Conservation (phyloP, 2,329 filamentous ascomycete genomes). For the Colletotrichum salicis region DNA sequence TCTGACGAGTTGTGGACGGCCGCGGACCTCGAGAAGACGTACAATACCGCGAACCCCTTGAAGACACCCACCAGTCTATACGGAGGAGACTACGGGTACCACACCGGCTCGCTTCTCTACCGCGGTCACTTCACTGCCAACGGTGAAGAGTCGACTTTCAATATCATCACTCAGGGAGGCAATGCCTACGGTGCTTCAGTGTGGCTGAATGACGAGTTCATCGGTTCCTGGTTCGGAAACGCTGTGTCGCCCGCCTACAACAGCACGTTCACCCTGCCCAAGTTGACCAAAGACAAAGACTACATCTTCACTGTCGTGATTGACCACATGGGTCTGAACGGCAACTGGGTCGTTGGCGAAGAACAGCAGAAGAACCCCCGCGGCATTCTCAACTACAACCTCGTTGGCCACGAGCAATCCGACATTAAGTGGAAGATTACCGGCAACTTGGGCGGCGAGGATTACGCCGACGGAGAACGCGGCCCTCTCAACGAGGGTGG, state of each 20-base stretch:
- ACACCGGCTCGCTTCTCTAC: conserved; percentile 73
- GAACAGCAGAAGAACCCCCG: conserved; percentile 68
- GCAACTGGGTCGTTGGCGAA: conserved; percentile 66
- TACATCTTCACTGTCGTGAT: conserved; percentile 74
- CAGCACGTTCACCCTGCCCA: conserved; percentile 64
- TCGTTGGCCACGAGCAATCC: conserved; percentile 57
- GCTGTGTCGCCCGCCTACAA: conserved; percentile 59
- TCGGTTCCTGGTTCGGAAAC: conserved; percentile 71
- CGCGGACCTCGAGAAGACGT: conserved; percentile 47
- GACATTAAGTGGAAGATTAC: conserved; percentile 70
- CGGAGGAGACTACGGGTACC: conserved; percentile 75
- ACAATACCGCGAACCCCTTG: conserved; percentile 43
- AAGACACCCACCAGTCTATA: conserved; percentile 73
- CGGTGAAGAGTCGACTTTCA: conserved; percentile 66
- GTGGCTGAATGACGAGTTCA: conserved; percentile 68
- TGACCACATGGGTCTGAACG: conserved; percentile 76
- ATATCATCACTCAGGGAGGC: conserved; percentile 70
- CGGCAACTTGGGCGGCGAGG: conserved; percentile 69
- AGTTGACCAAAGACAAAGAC: conserved; percentile 57
- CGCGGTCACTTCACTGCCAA: conserved; percentile 71
- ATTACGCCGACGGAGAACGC: conserved; percentile 64
- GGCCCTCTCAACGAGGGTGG: conserved; percentile 72
- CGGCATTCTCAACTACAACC: conserved; percentile 66
- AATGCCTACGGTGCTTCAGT: conserved; percentile 71
- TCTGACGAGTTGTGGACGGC: conserved; percentile 56